Evolutionary conservation across 129 eudicot genomes (phyloP).

Genomic region (Helichrysum umbraculigerum): DNA sequence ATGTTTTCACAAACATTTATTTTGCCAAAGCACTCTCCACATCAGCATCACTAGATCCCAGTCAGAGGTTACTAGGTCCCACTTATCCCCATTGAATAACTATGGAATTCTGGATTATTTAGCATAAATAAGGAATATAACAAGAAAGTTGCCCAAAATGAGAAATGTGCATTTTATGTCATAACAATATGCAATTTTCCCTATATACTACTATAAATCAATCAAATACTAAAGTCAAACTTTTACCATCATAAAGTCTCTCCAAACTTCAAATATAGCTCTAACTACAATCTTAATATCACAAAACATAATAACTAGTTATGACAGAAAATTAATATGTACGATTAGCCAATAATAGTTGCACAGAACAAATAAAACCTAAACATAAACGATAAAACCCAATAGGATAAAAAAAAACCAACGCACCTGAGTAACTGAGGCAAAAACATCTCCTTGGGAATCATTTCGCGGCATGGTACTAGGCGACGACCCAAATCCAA

Average conservation of each 20-base stretch:
- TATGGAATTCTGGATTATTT: background rate
- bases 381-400: background rate
- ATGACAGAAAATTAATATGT: background rate
- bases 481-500: slow-evolving; percentile 83
- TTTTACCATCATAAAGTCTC: background rate
- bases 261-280: background rate
- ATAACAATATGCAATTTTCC: background rate
- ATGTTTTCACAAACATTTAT: background rate
- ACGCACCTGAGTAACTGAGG: slow-evolving; percentile 70
- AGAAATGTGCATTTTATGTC: background rate
- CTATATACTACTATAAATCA: background rate
- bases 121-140: background rate
- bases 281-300: slow-evolving; percentile 4
- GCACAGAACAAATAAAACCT: background rate
- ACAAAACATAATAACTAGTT: background rate
- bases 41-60: background rate
- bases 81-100: background rate
- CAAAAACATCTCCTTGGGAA: slow-evolving; percentile 71
- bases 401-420: background rate
- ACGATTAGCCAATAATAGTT: background rate
- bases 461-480: slow-evolving; percentile 34
- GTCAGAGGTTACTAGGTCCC: background rate
- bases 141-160: background rate
- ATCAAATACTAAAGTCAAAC: background rate
- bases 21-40: background rate